Evolutionary conservation across 1,139 yeast species (phyloP), one percentile per base, ranked within the genome.

Genomic region (Williopsis jadinii): DNA sequence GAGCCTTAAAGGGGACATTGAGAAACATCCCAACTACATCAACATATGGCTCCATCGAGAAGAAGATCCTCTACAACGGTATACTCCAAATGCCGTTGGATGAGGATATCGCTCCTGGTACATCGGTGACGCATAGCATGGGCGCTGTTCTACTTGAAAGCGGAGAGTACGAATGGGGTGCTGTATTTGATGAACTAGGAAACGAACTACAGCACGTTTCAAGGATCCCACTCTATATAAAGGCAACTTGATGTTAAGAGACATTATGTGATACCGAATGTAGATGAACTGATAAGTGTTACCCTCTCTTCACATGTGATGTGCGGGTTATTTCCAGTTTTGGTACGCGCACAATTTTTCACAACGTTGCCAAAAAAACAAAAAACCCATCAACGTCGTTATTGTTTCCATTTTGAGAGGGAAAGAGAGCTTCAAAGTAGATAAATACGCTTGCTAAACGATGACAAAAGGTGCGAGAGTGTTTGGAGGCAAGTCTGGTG

Each of bases 151-250:
- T 83, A 14, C 62, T 86, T 39, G 84, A 80, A 40, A 70, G 71
- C 34, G 95, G 95, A 2, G 83, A 78, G 42, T 84, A 79, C 55
- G 90, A 83, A 58, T 84, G 95, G 87, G 85, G 88, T 0, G 73
- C 79, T 0, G 62, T 84, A 3, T 68, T 84, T 48, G 95, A 85
- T 47, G 72, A 70, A 28, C 45, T 57, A 15, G 58, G 54, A 34
- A 46, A 36, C 6, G 60, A 54, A 5, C 46, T 51, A 12, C 64
- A 62, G 38, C 60, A 61, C 39, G 53, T 58, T 10, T 64, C 63
- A 41, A 50, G 65, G 32, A 57, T 50, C 14, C 68, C 70, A 28
- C 43, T 66, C 34, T 58, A 57, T 39, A 53, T 65, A 11, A 58
- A 54, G 30, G 67, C 64, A 26, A 11, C 8, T 28, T 28, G 12